These are phyloP conservation scores for Coemansia sp. DNA, from an alignment of 192 early-diverging fungal species.

Conservation along the genomic window DNA sequence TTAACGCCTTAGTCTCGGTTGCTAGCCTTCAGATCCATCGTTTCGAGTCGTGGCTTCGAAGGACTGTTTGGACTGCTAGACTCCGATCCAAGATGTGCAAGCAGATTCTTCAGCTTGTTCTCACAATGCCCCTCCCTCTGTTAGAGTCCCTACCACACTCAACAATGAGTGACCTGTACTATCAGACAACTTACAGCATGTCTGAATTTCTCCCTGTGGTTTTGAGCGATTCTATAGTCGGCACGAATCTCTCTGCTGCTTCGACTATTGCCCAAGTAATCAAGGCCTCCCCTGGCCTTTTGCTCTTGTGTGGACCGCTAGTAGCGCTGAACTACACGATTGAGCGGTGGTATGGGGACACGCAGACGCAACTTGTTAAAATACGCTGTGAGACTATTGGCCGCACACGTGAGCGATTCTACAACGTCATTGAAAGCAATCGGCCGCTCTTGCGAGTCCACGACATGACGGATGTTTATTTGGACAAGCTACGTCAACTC, in stretches of 20 bases:
- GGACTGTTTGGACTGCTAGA: conserved; percentile 10
- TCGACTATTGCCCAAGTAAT: conserved; percentile 4
- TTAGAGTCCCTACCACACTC: conserved; percentile 6
- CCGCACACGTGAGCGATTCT: not conserved
- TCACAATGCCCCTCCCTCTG: conserved; percentile 9
- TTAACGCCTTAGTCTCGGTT: conserved; percentile 19
- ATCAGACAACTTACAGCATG: too few relatives aligned
- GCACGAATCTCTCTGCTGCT: not conserved
- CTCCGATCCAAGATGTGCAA: not conserved
- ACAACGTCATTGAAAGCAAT: not conserved
- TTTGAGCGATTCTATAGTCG: not conserved
- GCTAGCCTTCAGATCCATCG: not conserved
- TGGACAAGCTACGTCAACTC: not conserved
- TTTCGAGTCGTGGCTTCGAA: conserved; percentile 1
- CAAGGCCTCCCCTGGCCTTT: not conserved
- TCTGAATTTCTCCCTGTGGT: not conserved
- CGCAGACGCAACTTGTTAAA: not conserved
- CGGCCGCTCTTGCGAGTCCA: conserved; percentile 14
- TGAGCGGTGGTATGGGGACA: not conserved
- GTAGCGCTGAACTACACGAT: not conserved
- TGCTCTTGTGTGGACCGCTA: conserved; percentile 2
- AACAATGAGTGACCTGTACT: not conserved
- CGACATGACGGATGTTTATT: not conserved
- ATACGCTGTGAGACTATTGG: not conserved
- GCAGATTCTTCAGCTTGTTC: not conserved